These are phyloP conservation scores for Jackrogersella minutella DNA, from an alignment of 495 filamentous ascomycete genomes.

Conservation along the genomic window DNA sequence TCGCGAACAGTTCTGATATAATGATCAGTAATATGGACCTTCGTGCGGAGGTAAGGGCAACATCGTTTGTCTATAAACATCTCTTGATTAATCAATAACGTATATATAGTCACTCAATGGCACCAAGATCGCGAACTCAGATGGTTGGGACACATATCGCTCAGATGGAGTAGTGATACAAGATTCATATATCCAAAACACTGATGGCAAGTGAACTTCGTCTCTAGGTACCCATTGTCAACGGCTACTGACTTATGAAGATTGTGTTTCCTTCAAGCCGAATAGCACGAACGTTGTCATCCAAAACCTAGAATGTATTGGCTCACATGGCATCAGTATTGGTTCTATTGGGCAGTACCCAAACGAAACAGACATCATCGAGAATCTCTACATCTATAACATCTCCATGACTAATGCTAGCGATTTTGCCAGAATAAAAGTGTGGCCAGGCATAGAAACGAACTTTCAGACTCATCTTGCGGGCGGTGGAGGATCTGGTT, in stretches of 20 bases:
- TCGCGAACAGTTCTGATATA: slow-evolving; percentile 72
- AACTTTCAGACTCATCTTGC: slow-evolving; percentile 41
- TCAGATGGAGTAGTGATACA: slow-evolving; percentile 70
- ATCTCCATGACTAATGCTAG: slow-evolving; percentile 45
- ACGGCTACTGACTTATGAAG: slow-evolving; percentile 7
- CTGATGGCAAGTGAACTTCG: slow-evolving; percentile 55
- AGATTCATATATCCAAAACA: slow-evolving; percentile 72
- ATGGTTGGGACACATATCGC: slow-evolving; percentile 76
- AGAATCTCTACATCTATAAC: slow-evolving; percentile 46
- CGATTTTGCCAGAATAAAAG: slow-evolving; percentile 45
- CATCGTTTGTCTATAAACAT: background rate
- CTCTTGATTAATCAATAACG: slow-evolving; percentile 52
- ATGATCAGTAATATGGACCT: slow-evolving; percentile 74
- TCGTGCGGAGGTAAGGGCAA: slow-evolving; percentile 22
- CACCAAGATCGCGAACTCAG: slow-evolving; percentile 62
- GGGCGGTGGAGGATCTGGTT: slow-evolving; percentile 48
- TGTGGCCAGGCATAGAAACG: slow-evolving; percentile 44
- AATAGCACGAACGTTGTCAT: slow-evolving; percentile 78
- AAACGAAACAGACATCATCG: slow-evolving; percentile 40
- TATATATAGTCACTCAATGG: slow-evolving; percentile 30
- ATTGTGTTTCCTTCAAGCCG: slow-evolving; percentile 82
- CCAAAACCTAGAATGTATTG: slow-evolving; percentile 73
- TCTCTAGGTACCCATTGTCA: background rate
- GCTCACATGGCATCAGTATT: slow-evolving; percentile 57
- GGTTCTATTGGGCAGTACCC: slow-evolving; percentile 46